Evolutionary conservation across 2,329 filamentous ascomycete species (phyloP).

Genomic region (Phaeoacremonium minimum): DNA sequence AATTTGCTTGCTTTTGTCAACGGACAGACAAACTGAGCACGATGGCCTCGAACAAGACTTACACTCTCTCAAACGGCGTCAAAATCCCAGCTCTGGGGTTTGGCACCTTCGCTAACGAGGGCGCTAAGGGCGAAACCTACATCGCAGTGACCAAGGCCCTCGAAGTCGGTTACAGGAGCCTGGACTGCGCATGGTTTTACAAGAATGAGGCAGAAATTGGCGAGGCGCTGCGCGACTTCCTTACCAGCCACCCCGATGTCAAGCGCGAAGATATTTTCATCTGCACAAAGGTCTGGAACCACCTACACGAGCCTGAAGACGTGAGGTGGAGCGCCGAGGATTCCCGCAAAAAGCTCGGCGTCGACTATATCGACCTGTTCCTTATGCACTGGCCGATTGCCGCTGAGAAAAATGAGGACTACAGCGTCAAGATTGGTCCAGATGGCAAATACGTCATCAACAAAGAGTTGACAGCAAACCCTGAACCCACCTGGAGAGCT

Average conservation of each 20-base stretch:
- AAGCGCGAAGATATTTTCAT: constrained; percentile 51
- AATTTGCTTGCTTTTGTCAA: too few relatives aligned
- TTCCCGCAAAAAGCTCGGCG: constrained; percentile 44
- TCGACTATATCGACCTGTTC: constrained; percentile 54
- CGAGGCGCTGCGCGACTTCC: constrained; percentile 45
- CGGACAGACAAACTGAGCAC: constrained; percentile 10
- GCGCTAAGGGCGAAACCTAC: constrained; percentile 54
- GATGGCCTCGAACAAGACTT: constrained; percentile 24
- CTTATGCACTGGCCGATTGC: constrained; percentile 51
- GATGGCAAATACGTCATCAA: constrained; percentile 45
- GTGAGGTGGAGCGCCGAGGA: constrained; percentile 48
- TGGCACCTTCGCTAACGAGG: constrained; percentile 65
- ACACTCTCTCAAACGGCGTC: constrained; percentile 46
- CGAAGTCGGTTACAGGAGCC: constrained; percentile 59
- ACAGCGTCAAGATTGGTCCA: constrained; percentile 36
- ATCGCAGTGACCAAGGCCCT: constrained; percentile 61
- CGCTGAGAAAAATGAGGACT: constrained; percentile 35
- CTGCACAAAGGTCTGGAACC: constrained; percentile 69
- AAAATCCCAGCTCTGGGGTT: constrained; percentile 60
- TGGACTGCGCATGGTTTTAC: constrained; percentile 67
- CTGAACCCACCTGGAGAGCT: constrained; percentile 56
- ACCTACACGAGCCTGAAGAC: constrained; percentile 56
- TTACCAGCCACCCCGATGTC: constrained; percentile 32
- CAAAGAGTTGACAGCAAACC: constrained; percentile 62
- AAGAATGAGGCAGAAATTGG: constrained; percentile 63